Base-by-base conservation (phyloP, 1,139 yeast species). In the Candida labiduridarum region DNA sequence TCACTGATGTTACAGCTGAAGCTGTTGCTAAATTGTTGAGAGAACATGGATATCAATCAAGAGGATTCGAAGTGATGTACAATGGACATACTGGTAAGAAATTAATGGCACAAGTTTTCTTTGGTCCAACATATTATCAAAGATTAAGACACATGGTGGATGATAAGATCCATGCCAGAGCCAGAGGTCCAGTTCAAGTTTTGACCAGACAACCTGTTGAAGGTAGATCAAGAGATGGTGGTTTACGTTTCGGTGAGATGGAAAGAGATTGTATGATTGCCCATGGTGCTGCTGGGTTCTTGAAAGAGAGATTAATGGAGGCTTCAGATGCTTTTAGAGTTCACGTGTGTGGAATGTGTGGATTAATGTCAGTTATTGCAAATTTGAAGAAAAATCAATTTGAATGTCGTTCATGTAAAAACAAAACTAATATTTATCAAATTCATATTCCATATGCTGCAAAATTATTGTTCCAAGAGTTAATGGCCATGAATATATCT, bases 261-360 rank as follows among this genome's bases (percentile, higher is more conserved):
- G 99, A 94, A 74, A 90, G 99, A 79, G 99, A 95, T 79, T 94
- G 99, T 87, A 94, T 95, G 96, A 94, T 94, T 79, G 99, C 99
- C 4, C 98, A 94, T 69, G 99, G 99, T 68, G 98, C 97, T 2
- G 97, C 99, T 1, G 96, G 97, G 8, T 94, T 94, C 78, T 81
- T 94, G 73, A 90, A 92, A 73, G 99, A 94, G 74, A 83, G 99
- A 69, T 79, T 94, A 69, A 92, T 94, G 97, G 99, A 94, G 71
- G 97, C 97, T 3, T 91, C 98, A 0, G 99, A 94, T 76, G 97
- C 98, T 3, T 94, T 94, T 78, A 83, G 98, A 71, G 98, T 95
- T 42, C 99, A 95, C 67, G 87, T 95, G 31, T 94, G 99, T 78
- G 99, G 99, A 63, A 83, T 90, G 62, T 94, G 99, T 78, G 99